A percentile compares a stretch with the other conserved stretches of the same genome.
phyloP scores from a whole-genome alignment of 1,139 yeast species.

The Yamadazyma siamensis region DNA sequence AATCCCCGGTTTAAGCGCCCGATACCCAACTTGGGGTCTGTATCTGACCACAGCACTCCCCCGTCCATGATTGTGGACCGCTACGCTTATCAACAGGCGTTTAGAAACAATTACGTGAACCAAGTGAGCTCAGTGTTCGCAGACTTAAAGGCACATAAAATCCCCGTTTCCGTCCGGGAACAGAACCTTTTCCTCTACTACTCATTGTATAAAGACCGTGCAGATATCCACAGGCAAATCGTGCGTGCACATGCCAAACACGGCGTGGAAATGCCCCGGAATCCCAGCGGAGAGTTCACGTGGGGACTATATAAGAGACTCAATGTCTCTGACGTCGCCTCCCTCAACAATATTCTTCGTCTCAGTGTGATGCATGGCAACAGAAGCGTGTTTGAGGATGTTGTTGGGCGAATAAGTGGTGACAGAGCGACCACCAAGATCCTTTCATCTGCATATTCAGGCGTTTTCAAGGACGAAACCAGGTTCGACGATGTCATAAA shows the following conservation, averaged over 20 bases:
- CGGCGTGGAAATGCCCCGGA: slow-evolving; percentile 4
- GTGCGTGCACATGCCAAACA: not conserved
- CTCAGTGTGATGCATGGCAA: slow-evolving; percentile 10
- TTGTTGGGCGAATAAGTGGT: slow-evolving; percentile 11
- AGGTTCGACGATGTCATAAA: slow-evolving; percentile 5
- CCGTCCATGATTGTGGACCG: slow-evolving; percentile 10
- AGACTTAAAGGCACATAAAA: slow-evolving; percentile 23
- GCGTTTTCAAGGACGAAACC: slow-evolving; percentile 2
- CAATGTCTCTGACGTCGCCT: slow-evolving; percentile 8
- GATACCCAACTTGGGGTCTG: slow-evolving; percentile 5
- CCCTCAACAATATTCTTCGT: slow-evolving; percentile 10
- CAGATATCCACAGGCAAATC: slow-evolving; percentile 16
- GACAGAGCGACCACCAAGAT: slow-evolving; percentile 11
- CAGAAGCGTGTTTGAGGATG: slow-evolving; percentile 8
- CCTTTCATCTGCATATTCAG: slow-evolving; percentile 4
- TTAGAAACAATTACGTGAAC: slow-evolving; percentile 17
- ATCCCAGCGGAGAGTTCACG: slow-evolving; percentile 21
- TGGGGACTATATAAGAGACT: slow-evolving; percentile 18
- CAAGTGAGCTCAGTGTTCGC: slow-evolving; percentile 22
- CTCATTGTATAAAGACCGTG: slow-evolving; percentile 30
- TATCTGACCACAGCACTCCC: not conserved
- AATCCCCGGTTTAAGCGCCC: slow-evolving; percentile 10
- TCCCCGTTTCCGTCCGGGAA: slow-evolving; percentile 31
- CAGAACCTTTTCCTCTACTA: slow-evolving; percentile 26
- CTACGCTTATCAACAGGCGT: slow-evolving; percentile 14